Percentiles rank a stretch among this genome's conserved stretches.
Evolutionary conservation across 148 eudicot genomes (phyloP).

Genomic region (Tetragonia tetragonoides): DNA sequence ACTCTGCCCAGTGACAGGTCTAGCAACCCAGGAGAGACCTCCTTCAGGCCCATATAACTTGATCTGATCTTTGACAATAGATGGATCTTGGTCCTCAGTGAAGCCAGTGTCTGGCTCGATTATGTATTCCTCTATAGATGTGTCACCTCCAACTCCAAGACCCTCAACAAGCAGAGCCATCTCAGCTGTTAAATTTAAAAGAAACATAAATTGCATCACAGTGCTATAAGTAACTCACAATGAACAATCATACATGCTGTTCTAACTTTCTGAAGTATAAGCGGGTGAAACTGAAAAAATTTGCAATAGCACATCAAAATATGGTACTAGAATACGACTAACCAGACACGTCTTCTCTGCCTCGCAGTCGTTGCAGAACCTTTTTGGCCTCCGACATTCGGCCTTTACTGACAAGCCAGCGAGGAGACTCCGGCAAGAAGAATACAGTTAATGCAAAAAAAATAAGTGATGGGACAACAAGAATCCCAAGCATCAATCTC

Average conservation of each 20-base stretch:
- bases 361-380: conserved; percentile 63
- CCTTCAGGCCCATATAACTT: conserved; percentile 51
- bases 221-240: conserved; percentile 18
- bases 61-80: conserved; percentile 37
- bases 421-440: conserved; percentile 75
- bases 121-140: conserved; percentile 51
- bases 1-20: conserved; percentile 56
- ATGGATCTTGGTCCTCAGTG: conserved; percentile 36
- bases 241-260: not conserved
- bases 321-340: conserved; percentile 22
- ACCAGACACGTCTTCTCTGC: conserved; percentile 72
- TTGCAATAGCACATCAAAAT: not conserved
- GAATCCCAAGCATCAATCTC: conserved; percentile 72
- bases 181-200: conserved; percentile 43
- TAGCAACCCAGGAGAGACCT: conserved; percentile 59
- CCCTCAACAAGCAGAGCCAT: conserved; percentile 68
- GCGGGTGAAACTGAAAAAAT: not conserved
- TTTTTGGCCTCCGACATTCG: conserved; percentile 60
- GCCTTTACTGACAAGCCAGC: conserved; percentile 83
- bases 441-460: conserved; percentile 50
- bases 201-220: conserved; percentile 13
- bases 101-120: conserved; percentile 45
- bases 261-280: not conserved
- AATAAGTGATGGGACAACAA: conserved; percentile 46
- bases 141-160: conserved; percentile 51